Evolutionary conservation across 306 rosid genomes (phyloP).

Genomic region (Crotalaria pallida): DNA sequence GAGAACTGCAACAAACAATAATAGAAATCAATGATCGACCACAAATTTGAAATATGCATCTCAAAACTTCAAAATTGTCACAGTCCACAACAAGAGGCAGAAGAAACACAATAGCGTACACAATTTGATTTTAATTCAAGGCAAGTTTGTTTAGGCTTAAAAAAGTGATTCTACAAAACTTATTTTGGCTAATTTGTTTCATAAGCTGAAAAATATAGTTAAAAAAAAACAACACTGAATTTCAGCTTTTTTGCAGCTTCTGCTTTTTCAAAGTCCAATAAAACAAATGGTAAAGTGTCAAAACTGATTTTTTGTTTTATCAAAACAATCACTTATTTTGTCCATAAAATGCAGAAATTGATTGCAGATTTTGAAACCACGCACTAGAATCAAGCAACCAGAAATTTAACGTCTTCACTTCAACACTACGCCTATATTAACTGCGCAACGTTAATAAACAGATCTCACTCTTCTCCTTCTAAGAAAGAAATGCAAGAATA

Average conservation of each 20-base stretch:
- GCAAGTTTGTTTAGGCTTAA: no score
- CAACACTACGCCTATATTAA: not conserved
- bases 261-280: no score
- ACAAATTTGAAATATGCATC: not conserved
- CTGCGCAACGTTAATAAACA: not conserved
- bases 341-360: not conserved
- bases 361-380: not conserved
- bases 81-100: not conserved
- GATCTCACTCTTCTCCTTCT: not conserved
- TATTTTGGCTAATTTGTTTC: no score
- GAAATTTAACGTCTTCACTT: not conserved
- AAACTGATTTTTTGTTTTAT: no score
- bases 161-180: no score
- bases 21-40: not conserved
- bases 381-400: not conserved
- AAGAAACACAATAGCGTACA: not conserved
- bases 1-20: constrained; percentile 61
- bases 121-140: not conserved
- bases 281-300: no score
- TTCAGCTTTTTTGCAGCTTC: no score
- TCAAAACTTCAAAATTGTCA: not conserved
- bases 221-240: no score
- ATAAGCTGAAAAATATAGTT: no score
- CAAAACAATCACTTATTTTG: no score
- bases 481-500: not conserved